Base-by-base conservation (phyloP, 139 green algal species). In the Volvox africanus region DNA sequence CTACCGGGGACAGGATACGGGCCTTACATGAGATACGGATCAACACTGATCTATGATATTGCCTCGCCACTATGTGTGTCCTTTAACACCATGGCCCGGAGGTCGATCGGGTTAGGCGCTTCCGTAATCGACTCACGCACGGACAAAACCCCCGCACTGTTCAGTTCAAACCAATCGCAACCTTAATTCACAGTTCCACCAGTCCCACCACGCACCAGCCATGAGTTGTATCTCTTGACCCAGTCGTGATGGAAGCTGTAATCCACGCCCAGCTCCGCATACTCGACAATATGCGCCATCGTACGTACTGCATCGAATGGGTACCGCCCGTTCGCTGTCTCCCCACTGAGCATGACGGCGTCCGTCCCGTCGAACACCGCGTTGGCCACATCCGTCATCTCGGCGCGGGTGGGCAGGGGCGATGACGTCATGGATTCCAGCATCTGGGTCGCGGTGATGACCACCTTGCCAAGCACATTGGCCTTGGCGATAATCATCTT, bases 251-350 rank as follows among this genome's bases (percentile, higher is more conserved):
- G 91, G 78, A 93, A 89, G 62, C 91, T 61, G 82, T 94, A 93
- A 89, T 95, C 92, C 20, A 95, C 78, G 24, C 75, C 89, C 87
- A 96, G 81, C 94, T 98, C 96, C 14, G 95, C 94, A 44, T 96
- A 96, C 13, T 94, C 92, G 36, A 93, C 94, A 87, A 97, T 97
- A 16, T 83, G 75, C 1, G 90, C 91, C 96, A 98, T 98, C 73
- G 76, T 91, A 0, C 26, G 20, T 17, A 98, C 95, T 0, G 96
- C 95, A 26, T 92, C 88, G 50, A 92, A 88, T 0, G 96, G 95
- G 80, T 94, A 97, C n/a, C 44, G 50, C 28, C 96, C 96, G 67
- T 96, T 97, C 35, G 96, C 96, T 16, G 96, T 98, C 95, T 98
- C 96, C 12, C 94, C 94, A 69, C 80, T 93, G 65, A 96, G 92